Evolutionary conservation across 2,329 filamentous ascomycete species (phyloP).

Genomic region (Neocucurbitaria cava): DNA sequence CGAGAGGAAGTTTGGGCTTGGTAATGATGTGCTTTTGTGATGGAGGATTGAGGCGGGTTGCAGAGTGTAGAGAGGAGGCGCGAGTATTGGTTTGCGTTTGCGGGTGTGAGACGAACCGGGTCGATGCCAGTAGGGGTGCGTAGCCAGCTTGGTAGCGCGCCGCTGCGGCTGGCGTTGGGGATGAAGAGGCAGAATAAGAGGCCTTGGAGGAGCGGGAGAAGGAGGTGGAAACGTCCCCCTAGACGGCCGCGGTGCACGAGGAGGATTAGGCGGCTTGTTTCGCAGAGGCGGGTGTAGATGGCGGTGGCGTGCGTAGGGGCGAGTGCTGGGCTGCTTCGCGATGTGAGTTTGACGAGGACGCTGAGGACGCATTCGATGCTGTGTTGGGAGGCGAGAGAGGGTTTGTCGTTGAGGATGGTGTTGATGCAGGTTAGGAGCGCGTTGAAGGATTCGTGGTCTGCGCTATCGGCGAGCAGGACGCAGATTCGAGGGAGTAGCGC

Average conservation of each 20-base stretch:
- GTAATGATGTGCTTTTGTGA: slow-evolving; percentile 52
- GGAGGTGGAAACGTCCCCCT: slow-evolving; percentile 66
- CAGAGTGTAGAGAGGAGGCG: slow-evolving; percentile 66
- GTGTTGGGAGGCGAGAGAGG: slow-evolving; percentile 53
- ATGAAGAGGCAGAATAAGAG: slow-evolving; percentile 64
- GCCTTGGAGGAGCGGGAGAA: slow-evolving; percentile 62
- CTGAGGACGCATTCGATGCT: slow-evolving; percentile 51
- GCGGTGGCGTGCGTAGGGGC: slow-evolving; percentile 37
- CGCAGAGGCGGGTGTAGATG: slow-evolving; percentile 63
- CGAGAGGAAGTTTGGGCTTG: slow-evolving; percentile 21
- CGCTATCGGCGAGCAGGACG: slow-evolving; percentile 52
- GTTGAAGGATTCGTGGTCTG: slow-evolving; percentile 62
- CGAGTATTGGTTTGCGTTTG: slow-evolving; percentile 59
- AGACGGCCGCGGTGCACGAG: slow-evolving; percentile 65
- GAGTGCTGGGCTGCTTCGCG: slow-evolving; percentile 40
- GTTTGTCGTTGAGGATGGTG: slow-evolving; percentile 48
- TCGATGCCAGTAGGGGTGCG: slow-evolving; percentile 11
- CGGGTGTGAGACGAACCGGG: slow-evolving; percentile 40
- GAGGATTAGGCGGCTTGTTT: slow-evolving; percentile 60
- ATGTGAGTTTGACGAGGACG: slow-evolving; percentile 43
- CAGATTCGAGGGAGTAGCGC: slow-evolving; percentile 37
- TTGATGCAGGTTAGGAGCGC: slow-evolving; percentile 57
- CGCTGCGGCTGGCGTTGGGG: slow-evolving; percentile 45
- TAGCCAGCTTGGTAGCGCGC: slow-evolving; percentile 44
- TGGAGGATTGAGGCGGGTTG: slow-evolving; percentile 65